Base-by-base conservation (phyloP, 169 alveolate genomes). In the Eimeria sp. region DNA sequence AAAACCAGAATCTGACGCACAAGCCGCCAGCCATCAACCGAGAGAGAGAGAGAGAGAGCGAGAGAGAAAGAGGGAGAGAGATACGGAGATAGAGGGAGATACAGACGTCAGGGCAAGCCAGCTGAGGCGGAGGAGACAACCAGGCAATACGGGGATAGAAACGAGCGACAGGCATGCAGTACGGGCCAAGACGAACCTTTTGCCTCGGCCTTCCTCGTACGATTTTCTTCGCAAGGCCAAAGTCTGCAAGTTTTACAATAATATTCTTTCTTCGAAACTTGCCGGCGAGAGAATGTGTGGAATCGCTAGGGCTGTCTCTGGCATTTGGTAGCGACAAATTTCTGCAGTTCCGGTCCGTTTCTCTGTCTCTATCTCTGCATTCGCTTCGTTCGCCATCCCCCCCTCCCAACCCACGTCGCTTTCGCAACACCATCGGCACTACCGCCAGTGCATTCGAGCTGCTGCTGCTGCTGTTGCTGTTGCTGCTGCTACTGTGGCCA, bases 361-460 rank as follows among this genome's bases (percentile, higher is more conserved):
- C 84, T 45, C 6, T 73, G 84, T 73, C 84, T 73, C 30, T 84
- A 76, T 47, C 78, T 58, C 73, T 43, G 2, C 40, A 34, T 34
- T 6, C 43, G 49, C 14, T 58, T 13, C 72, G 20, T n/a, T 63
- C 72, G 45, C 43, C 89, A 6, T 58, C 78, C 22, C 49, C 91
- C 13, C 27, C 78, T 45, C 75, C 45, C 78, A 54, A 13, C 22
- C 51, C 54, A 4, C 92, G 45, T 22, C 92, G 73, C 47, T 84
- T 84, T 30, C 92, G 73, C 92, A 84, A 11, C 43, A 84, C 92
- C 92, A 84, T 84, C 30, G 92, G 92, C 14, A 84, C 92, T 25
- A 84, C 76, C 22, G 92, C 20, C 7, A 84, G 78, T 7, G 75
- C 78, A 45, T 45, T 58, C 58, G 30, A 30, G 63, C 78, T 84